phyloP scores from a whole-genome alignment of 768 basidiomycete species.

The Boletellus emodensis region DNA sequence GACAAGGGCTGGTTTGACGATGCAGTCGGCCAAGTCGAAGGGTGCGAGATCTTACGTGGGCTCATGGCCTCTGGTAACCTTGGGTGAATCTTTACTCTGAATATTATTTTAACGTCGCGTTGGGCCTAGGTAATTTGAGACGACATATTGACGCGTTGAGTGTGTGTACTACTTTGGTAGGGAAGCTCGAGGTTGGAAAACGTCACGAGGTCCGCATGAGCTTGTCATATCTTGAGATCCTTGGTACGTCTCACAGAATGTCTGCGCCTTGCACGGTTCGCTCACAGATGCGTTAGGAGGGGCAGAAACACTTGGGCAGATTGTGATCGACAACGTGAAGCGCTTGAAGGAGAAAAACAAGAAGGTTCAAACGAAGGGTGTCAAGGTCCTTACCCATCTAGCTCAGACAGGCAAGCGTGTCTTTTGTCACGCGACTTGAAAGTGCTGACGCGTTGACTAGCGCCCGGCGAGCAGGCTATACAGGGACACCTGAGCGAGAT shows the following conservation, averaged over 20 bases:
- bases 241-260: constrained; percentile 6
- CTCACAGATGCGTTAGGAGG: too few species aligned
- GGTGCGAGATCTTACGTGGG: not conserved
- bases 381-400: constrained; percentile 2
- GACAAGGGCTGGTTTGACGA: constrained; percentile 21
- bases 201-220: constrained; percentile 15
- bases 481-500: not conserved
- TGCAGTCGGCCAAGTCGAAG: constrained; percentile 13
- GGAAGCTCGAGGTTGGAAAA: constrained; percentile 12
- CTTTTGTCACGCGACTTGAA: too few species aligned
- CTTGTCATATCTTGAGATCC: constrained; percentile 21
- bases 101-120: too few species aligned
- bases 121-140: constrained; percentile 9
- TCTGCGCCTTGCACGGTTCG: too few species aligned
- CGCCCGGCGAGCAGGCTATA: constrained; percentile 1
- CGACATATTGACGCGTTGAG: constrained; percentile 5
- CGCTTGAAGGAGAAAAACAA: not conserved
- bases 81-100: too few species aligned
- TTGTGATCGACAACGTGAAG: not conserved
- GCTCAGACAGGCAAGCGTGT: constrained; percentile 4
- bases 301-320: not conserved
- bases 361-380: constrained; percentile 4
- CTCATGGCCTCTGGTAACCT: not conserved
- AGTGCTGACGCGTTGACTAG: not conserved
- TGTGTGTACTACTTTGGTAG: constrained; percentile 13